Evolutionary conservation across 73 alveolate species (phyloP).

Genomic region (Paramecium bursaria): DNA sequence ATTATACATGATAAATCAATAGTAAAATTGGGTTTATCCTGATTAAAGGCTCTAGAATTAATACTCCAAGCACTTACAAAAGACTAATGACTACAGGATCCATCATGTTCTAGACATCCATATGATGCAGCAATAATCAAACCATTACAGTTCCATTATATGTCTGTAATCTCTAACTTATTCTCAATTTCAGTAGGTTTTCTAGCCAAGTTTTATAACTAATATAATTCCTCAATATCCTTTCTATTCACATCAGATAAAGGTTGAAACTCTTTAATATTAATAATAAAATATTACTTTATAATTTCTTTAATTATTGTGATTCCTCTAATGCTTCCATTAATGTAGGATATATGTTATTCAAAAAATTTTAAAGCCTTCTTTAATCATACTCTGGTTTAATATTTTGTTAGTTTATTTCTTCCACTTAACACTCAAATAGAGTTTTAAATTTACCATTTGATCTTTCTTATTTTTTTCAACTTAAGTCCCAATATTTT

Average conservation of each 20-base stretch:
- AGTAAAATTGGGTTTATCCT: constrained; percentile 72
- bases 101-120: constrained; percentile 78
- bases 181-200: constrained; percentile 49
- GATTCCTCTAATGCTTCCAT: constrained; percentile 56
- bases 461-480: too few relatives aligned
- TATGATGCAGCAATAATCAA: constrained; percentile 85
- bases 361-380: not conserved
- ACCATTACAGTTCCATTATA: constrained; percentile 86
- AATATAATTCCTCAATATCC: constrained; percentile 7
- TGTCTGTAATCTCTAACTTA: constrained; percentile 72
- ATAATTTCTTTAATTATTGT: constrained; percentile 14
- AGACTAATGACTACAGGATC: constrained; percentile 75
- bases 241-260: not conserved
- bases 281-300: not conserved
- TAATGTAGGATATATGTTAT: not conserved
- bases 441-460: too few relatives aligned
- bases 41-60: constrained; percentile 77
- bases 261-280: constrained; percentile 10
- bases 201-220: not conserved
- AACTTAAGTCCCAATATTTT: too few relatives aligned
- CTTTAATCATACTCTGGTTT: too few relatives aligned
- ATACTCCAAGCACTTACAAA: constrained; percentile 83
- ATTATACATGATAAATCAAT: constrained; percentile 77
- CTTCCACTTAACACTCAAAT: too few relatives aligned
- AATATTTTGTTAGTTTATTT: too few relatives aligned